These are phyloP conservation scores for Ustilago shanxiensis DNA, from an alignment of 1,284 basidiomycete genomes.

Conservation along the genomic window DNA sequence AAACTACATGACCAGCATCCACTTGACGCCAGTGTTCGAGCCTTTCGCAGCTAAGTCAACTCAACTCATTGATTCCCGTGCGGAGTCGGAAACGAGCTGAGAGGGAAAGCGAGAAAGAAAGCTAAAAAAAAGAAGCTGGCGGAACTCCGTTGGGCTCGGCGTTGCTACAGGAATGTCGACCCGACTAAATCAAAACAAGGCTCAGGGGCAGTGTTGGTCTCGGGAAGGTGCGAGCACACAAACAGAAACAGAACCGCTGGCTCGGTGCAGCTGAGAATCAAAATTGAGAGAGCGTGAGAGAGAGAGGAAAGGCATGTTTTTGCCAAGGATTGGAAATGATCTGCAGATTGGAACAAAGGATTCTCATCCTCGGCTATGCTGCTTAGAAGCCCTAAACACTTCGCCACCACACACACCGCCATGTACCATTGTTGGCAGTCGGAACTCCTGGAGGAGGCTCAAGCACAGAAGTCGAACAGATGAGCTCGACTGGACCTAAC, in stretches of 20 bases:
- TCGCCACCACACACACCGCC: background rate
- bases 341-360: constrained; percentile 10
- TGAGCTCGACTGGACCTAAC: too few species aligned
- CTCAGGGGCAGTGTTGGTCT: constrained; percentile 13
- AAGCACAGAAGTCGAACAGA: too few species aligned
- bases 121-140: background rate
- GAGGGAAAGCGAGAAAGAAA: background rate
- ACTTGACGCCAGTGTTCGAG: background rate
- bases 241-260: background rate
- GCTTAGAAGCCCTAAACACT: background rate
- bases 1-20: background rate
- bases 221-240: background rate
- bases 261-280: constrained; percentile 2
- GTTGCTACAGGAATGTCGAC: constrained; percentile 11
- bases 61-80: background rate
- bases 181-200: background rate
- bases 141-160: constrained; percentile 44
- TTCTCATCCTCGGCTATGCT: constrained; percentile 9
- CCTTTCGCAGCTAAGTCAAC: background rate
- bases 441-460: too few species aligned
- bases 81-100: background rate
- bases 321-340: constrained; percentile 32
- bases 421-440: background rate
- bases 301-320: constrained; percentile 6
- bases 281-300: background rate